Evolutionary conservation across 805 yeast genomes (phyloP), one percentile per base, ranked within the genome.

Genomic region (Zygoascus flipseniorum): DNA sequence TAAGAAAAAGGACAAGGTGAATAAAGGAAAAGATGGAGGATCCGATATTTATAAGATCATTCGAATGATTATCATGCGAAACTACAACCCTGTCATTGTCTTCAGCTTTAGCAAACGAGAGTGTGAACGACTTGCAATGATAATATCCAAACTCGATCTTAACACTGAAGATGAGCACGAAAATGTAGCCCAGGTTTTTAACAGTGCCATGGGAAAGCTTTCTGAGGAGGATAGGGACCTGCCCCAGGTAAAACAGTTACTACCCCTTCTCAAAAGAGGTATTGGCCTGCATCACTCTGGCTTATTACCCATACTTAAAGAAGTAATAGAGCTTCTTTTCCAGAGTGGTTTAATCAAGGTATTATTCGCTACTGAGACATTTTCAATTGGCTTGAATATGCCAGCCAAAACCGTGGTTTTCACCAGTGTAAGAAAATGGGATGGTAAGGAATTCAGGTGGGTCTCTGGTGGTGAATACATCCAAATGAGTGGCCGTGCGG

Each of bases 401-500:
- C 99, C 99, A 63, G 98, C 99, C 10, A 93, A 93, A 64, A 93
- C 99, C 0, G 99, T 93, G 46, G 99, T 93, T 2, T 93, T 93
- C 70, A 93, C 99, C 0, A 87, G 92, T 35, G 99, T 93, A 19
- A 82, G 99, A 67, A 93, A 93, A 69, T 93, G 97, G 96, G 99
- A 93, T 72, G 99, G 99, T 62, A 82, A 81, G 58, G 95, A 92
- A 18, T 89, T 92, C 76, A 83, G 99, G 72, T 93, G 99, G 99
- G 97, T 93, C 32, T 87, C 96, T 53, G 99, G 99, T 55, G 99
- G 99, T 75, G 99, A 93, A 72, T 93, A 93, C 71, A 93, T 93
- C 66, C 99, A 93, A 73, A 93, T 93, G 99, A 88, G 97, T 46
- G 99, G 99, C 60, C 83, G 99, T 71, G 99, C 99, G 20, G 99